Evolutionary conservation across 2,329 filamentous ascomycete genomes (phyloP), one percentile per base, ranked within the genome.

Genomic region (Biscogniauxia marginata): DNA sequence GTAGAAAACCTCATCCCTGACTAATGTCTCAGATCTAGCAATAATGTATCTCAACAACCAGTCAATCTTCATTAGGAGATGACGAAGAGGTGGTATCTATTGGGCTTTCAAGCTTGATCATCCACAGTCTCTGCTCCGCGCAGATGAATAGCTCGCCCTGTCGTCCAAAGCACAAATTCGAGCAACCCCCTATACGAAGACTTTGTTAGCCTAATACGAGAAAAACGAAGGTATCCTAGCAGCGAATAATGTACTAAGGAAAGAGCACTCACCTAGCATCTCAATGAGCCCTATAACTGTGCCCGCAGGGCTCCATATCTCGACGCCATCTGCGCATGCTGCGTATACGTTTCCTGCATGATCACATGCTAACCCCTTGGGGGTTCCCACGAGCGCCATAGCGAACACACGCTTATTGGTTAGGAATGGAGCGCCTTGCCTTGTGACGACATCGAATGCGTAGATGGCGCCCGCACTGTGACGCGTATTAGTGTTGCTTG

Each of bases 341-440:
- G 74, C 71, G 60, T 78, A 82, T 1, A 82, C 73, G 56, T 79
- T 79, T 1, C 77, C 79, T 4, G 63, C 52, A 1, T 54, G 46
- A 58, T 80, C 77, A 52, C 75, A 78, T 43, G 70, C 67, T 46
- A 81, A 72, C 23, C 70, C 73, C 57, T 63, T 71, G 0, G 82
- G 80, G 5, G 77, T 71, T 0, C 80, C 80, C 0, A 69, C 68
- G 30, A 75, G 72, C 0, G 77, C 75, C 58, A 77, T 79, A 1
- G 82, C 77, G 61, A 86, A 85, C 0, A 83, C 65, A 21, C 80
- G 77, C 49, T 75, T 75, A 63, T 83, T 82, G 1, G 65, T 62
- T 9, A 84, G 68, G 51, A 79, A 79, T 0, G 73, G 73, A 2
- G 74, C 68, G 1, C 65, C 72, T 9, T 67, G 63, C 7, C 71